phyloP scores from a whole-genome alignment of 345 rosid species.

The Citrus unshiu region DNA sequence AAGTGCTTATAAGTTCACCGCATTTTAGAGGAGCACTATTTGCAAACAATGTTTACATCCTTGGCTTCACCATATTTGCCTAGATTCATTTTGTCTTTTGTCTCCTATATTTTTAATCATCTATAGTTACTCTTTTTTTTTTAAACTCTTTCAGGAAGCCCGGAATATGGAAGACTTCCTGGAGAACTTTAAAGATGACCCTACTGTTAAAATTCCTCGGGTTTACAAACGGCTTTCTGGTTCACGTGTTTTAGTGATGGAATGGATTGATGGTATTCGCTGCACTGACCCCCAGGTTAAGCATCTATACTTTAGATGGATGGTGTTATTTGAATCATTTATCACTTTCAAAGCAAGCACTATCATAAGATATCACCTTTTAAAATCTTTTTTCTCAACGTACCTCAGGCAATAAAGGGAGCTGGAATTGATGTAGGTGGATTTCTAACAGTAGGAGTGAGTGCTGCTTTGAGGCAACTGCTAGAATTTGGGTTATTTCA shows the following conservation, averaged over 20 bases:
- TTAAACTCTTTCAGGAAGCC: constrained; percentile 61
- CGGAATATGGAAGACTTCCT: constrained; percentile 90
- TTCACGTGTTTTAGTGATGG: constrained; percentile 93
- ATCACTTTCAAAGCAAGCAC: constrained; percentile 9
- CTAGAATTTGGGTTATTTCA: constrained; percentile 94
- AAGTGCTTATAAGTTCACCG: background rate
- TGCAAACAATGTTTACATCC: background rate
- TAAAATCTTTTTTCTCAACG: constrained; percentile 16
- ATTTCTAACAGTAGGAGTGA: constrained; percentile 91
- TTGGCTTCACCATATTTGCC: background rate
- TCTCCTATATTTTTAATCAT: background rate
- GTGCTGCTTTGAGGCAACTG: constrained; percentile 93
- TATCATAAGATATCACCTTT: constrained; percentile 8
- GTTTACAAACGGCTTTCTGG: constrained; percentile 88
- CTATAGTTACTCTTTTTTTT: constrained; percentile 2
- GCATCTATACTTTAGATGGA: constrained; percentile 4
- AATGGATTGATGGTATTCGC: constrained; percentile 98
- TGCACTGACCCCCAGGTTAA: constrained; percentile 94
- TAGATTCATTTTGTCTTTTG: background rate
- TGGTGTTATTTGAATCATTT: constrained; percentile 2
- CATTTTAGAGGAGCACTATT: background rate
- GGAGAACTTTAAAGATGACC: constrained; percentile 92
- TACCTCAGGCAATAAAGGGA: constrained; percentile 73
- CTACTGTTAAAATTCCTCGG: constrained; percentile 88
- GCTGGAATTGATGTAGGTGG: constrained; percentile 90